Evolutionary conservation across 176 grass and related monocot genomes (phyloP), one percentile per base, ranked within the genome.

Genomic region (Luzula sylvatica): DNA sequence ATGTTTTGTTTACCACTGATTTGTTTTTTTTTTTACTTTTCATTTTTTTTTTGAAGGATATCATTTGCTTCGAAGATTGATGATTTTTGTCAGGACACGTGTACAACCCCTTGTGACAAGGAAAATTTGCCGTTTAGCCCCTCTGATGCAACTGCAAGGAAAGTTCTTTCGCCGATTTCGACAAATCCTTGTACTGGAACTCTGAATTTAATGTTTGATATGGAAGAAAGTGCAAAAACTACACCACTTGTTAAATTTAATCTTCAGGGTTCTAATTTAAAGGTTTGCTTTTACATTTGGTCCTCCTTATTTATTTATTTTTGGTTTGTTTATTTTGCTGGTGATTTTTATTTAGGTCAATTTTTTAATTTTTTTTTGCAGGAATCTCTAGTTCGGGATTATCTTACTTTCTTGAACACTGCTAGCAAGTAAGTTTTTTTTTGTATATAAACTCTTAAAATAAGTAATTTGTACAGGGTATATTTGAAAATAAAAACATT

Each of bases 201-300:
- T 68, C 81, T 72, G 22, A 64, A 55, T 35, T 23, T 18, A 60
- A 74, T 29, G 16, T 65, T 17, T 20, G 46, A 67, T 12, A 46
- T 54, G 46, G 27, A 74, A 22, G 41, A 76, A 30, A 70, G 66
- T 23, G 53, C 65, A 9, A 14, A 15, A 65, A 73, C 48, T 15
- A 98, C 85, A 55, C 85, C 92, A 3, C 72, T 98, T 57, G 70
- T 77, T 46, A 90, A 66, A 66, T 83, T 98, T 29, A 87, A 87
- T 72, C 40, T 50, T 4, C 38, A 70, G 26, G 74, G 81, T 20
- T 83, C 75, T 53, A 66, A 53, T 41, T 45, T 90, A 22, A 90
- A 98, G 92, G 81, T 96, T 42, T 57, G 48, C 47, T 53, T 45
- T 22, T 7, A 21, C 66, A 22, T 18, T 19, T 11, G 0, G 26